Evolutionary conservation across 1,284 basidiomycete genomes (phyloP).

Genomic region (Moesziomyces parantarcticus): DNA sequence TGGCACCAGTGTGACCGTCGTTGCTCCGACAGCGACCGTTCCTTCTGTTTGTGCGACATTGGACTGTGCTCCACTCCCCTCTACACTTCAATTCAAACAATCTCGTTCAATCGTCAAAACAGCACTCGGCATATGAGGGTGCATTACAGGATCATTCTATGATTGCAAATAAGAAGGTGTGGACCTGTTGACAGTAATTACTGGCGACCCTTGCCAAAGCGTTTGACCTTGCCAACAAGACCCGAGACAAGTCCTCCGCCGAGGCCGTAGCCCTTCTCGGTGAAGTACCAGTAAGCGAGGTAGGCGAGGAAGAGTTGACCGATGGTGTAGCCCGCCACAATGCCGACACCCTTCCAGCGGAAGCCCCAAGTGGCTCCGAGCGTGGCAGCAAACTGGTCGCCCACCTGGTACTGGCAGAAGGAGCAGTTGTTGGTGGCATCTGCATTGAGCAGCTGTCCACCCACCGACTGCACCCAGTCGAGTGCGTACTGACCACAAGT

Average conservation of each 20-base stretch:
- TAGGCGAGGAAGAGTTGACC: conserved; percentile 43
- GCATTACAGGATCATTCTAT: not conserved
- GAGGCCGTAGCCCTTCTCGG: conserved; percentile 43
- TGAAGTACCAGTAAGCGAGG: conserved; percentile 53
- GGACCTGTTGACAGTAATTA: not conserved
- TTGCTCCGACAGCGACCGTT: too few species aligned
- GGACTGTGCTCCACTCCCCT: too few species aligned
- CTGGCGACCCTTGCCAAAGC: conserved; percentile 20
- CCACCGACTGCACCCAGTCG: conserved; percentile 41
- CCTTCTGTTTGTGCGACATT: too few species aligned
- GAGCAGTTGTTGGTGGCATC: conserved; percentile 34
- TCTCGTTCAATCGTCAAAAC: too few species aligned
- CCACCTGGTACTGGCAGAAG: conserved; percentile 50
- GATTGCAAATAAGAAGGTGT: not conserved
- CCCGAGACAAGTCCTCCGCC: conserved; percentile 25
- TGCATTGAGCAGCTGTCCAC: conserved; percentile 48
- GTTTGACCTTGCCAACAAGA: conserved; percentile 16
- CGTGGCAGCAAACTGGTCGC: conserved; percentile 47
- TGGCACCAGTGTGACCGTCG: too few species aligned
- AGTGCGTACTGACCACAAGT: conserved; percentile 53
- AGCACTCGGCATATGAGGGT: too few species aligned
- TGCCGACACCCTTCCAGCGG: conserved; percentile 53
- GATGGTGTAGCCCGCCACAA: conserved; percentile 47
- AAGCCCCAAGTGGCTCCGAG: conserved; percentile 49
- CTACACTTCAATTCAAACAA: too few species aligned